Evolutionary conservation across 345 rosid genomes (phyloP), one percentile per base, ranked within the genome.

Genomic region (Euphorbia tirucalli): DNA sequence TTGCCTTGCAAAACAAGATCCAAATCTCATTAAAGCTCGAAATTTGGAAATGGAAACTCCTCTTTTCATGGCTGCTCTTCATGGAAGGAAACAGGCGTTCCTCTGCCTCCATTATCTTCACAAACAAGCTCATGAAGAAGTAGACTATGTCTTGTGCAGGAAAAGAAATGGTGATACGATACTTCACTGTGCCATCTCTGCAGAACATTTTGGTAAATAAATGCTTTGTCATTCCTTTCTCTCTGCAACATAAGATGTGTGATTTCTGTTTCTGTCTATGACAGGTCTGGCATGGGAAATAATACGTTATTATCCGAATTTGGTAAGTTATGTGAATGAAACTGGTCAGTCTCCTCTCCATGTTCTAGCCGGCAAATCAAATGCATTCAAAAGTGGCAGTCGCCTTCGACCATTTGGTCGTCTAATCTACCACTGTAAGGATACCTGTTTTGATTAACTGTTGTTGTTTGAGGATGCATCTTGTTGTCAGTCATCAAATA

Each of bases 221-320:
- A n/a, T n/a, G n/a, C n/a, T 8, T 52, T 0, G 44, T 41, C 44
- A 41, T 41, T 41, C 44, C 22, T 52, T 19, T 19, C 25, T 19
- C 22, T 19, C 22, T 52, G 57, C 22, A 19, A 52, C 25, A 52
- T 19, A 28, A 16, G 31, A 4, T 60, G 5, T 3, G 30, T 30
- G 2, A 18, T 31, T 18, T 19, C 11, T 18, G 4, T 61, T 16
- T 32, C 24, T 61, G 3, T 15, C 4, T 52, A 7, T 66, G 15
- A 74, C 60, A 75, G 73, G 41, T n/a, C 65, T 71, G 68, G 75
- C 75, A 71, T 59, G 37, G 21, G 67, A 66, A 15, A 76, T 76
- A 46, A 76, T 71, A 25, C 25, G 10, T 0, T 2, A 30, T 7
- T 65, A 18, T 28, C 75, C 79, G 13, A 28, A 66, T 41, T 62